A percentile compares a stretch with the other conserved stretches of the same genome.
Evolutionary conservation across 208 protist species (phyloP).

Genomic region (Trypanosoma congolense): DNA sequence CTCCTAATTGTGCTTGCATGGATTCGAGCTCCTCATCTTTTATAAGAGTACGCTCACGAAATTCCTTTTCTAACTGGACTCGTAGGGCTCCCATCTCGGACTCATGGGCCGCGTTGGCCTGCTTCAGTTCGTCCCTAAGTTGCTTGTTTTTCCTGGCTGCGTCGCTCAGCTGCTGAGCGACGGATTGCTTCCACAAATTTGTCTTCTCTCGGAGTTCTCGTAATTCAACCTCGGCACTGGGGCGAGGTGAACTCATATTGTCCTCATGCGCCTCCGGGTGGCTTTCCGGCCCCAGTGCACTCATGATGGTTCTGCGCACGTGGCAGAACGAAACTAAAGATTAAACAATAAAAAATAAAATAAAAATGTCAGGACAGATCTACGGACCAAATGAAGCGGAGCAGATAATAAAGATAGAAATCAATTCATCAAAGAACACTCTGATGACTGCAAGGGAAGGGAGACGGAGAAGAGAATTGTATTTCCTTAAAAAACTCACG

Average conservation of each 20-base stretch:
- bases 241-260: not conserved
- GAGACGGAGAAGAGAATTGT: too few relatives aligned
- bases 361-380: not conserved
- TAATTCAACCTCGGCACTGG: slow-evolving; percentile 33
- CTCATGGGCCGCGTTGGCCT: slow-evolving; percentile 25
- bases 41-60: slow-evolving; percentile 56
- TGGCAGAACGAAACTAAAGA: slow-evolving; percentile 1
- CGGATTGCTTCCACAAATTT: slow-evolving; percentile 52
- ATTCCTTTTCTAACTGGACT: slow-evolving; percentile 59
- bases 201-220: slow-evolving; percentile 42
- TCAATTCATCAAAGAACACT: too few relatives aligned
- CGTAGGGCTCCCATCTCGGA: slow-evolving; percentile 32
- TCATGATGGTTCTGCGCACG: not conserved
- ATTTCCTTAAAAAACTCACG: too few relatives aligned
- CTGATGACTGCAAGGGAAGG: too few relatives aligned
- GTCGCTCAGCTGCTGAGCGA: slow-evolving; percentile 50
- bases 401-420: too few relatives aligned
- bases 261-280: not conserved
- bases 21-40: slow-evolving; percentile 49
- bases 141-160: slow-evolving; percentile 65
- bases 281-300: not conserved
- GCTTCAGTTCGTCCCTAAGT: slow-evolving; percentile 57
- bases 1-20: slow-evolving; percentile 21
- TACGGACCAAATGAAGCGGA: not conserved
- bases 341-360: slow-evolving; percentile 4